Evolutionary conservation across 331 rosid genomes (phyloP).

Genomic region (Spiraea crenata): DNA sequence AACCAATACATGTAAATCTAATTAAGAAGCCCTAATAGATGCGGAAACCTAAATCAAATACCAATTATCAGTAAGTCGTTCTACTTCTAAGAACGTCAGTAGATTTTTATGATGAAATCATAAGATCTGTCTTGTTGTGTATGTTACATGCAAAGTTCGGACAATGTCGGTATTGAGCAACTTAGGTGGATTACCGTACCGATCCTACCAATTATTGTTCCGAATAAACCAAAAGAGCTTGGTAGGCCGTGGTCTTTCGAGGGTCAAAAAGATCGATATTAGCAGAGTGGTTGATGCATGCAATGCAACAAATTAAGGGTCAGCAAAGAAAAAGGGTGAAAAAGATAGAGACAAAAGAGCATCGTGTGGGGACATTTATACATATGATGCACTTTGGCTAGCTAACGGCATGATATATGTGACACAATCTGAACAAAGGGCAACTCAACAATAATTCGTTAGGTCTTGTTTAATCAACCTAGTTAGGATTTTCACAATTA

Average conservation of each 20-base stretch:
- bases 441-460: not conserved
- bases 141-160: no score
- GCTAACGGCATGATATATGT: constrained; percentile 15
- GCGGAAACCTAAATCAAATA: no score
- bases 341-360: constrained; percentile 1
- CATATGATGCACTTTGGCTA: not conserved
- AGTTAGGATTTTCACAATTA: no score
- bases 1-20: no score
- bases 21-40: no score
- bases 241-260: not conserved
- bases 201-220: constrained; percentile 11
- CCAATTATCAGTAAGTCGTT: no score
- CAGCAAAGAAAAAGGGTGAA: no score
- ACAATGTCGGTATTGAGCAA: not conserved
- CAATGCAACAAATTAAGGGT: constrained; percentile 23
- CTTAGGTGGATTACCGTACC: constrained; percentile 9
- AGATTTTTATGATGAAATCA: no score
- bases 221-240: constrained; percentile 1
- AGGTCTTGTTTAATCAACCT: no score
- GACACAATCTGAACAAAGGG: not conserved
- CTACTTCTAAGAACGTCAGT: no score
- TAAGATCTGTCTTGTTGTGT: no score
- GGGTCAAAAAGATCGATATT: constrained; percentile 13
- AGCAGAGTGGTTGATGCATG: constrained; percentile 21
- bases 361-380: constrained; percentile 11